These are phyloP conservation scores for Mycena alexandri DNA, from an alignment of 768 basidiomycete genomes.

Conservation along the genomic window DNA sequence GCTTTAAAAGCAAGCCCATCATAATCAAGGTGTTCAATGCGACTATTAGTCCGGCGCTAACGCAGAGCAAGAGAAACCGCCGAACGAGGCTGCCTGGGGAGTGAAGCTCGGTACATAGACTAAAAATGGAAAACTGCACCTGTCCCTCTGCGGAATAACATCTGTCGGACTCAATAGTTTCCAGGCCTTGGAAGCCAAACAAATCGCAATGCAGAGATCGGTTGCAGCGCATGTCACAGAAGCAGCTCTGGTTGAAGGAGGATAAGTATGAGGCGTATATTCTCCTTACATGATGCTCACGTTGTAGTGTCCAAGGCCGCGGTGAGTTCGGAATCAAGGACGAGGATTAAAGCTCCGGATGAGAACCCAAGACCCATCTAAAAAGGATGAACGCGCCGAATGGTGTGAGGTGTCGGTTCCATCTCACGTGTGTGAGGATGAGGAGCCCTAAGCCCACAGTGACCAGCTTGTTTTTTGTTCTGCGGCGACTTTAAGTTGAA, in stretches of 20 bases:
- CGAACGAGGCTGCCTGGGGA: background rate
- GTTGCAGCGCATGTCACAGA: constrained; percentile 17
- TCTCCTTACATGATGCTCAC: background rate
- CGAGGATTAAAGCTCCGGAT: constrained; percentile 10
- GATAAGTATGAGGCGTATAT: background rate
- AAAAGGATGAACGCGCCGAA: no score
- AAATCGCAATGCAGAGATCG: constrained; percentile 11
- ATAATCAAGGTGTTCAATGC: constrained; percentile 17
- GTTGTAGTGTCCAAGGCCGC: constrained; percentile 6
- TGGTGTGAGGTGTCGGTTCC: no score
- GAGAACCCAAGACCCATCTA: constrained; percentile 19
- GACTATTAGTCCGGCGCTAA: constrained; percentile 23
- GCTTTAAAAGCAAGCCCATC: constrained; percentile 7
- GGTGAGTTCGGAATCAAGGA: constrained; percentile 11
- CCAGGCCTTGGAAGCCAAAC: constrained; percentile 9
- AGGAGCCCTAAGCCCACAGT: background rate
- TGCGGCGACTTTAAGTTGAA: background rate
- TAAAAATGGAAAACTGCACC: background rate
- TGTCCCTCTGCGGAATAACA: background rate
- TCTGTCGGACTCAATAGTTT: constrained; percentile 12
- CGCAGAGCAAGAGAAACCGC: constrained; percentile 8
- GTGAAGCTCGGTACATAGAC: background rate
- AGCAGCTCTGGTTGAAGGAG: background rate
- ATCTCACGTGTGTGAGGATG: constrained; percentile 14
- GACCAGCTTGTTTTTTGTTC: constrained; percentile 12